Evolutionary conservation across 2,329 filamentous ascomycete genomes (phyloP).

Genomic region (Aspergillus latus): DNA sequence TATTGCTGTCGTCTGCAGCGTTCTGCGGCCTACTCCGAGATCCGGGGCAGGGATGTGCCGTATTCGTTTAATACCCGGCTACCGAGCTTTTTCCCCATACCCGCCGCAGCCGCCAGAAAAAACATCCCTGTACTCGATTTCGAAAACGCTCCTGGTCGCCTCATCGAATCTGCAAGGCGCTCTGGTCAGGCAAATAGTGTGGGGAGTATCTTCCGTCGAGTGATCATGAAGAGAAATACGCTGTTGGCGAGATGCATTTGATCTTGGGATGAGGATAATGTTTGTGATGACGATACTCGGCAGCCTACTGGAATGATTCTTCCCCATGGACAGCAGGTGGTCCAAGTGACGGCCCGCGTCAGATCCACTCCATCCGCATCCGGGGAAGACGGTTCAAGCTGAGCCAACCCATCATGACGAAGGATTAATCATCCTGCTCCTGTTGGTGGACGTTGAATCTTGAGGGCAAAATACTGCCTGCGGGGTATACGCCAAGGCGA

Average conservation of each 20-base stretch:
- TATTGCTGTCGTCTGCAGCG: not conserved
- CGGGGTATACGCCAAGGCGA: slow-evolving; percentile 5
- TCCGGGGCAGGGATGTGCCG: slow-evolving; percentile 3
- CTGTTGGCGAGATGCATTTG: not conserved
- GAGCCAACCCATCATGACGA: not conserved
- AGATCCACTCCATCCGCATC: slow-evolving; percentile 12
- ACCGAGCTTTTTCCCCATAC: slow-evolving; percentile 4
- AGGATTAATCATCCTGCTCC: slow-evolving; percentile 1
- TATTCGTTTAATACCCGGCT: slow-evolving; percentile 1
- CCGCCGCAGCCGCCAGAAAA: slow-evolving; percentile 21
- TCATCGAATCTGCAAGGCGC: slow-evolving; percentile 2
- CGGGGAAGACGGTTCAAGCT: slow-evolving; percentile 4
- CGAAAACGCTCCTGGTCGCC: not conserved
- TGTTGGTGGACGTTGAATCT: not conserved
- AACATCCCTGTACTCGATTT: not conserved
- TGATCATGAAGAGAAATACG: not conserved
- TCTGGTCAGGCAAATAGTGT: slow-evolving; percentile 1
- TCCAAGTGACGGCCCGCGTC: slow-evolving; percentile 8
- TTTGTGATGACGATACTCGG: not conserved
- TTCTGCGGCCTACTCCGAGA: slow-evolving; percentile 7
- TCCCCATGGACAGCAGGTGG: slow-evolving; percentile 5
- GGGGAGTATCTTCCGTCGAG: not conserved
- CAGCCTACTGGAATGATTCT: slow-evolving; percentile 4
- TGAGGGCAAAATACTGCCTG: not conserved
- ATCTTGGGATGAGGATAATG: not conserved